phyloP scores from a whole-genome alignment of 208 protist species.

The Acanthamoeba lugdunensis region DNA sequence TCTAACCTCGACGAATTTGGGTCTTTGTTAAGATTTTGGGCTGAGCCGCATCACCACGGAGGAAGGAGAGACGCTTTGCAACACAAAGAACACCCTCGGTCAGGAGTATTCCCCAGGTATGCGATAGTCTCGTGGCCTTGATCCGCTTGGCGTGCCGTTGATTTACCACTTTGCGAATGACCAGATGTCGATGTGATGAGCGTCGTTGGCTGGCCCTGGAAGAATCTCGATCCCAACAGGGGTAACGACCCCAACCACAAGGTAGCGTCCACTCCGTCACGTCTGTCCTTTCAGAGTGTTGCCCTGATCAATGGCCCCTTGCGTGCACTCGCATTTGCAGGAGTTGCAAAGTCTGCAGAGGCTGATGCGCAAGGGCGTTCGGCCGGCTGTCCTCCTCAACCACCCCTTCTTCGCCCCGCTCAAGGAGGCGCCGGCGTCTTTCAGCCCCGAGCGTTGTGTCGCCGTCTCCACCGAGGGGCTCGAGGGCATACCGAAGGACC shows the following conservation, averaged over 20 bases:
- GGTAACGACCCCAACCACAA: background rate
- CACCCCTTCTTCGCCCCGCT: constrained; percentile 16
- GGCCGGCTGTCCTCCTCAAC: background rate
- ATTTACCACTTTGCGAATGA: too few species aligned
- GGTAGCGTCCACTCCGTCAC: background rate
- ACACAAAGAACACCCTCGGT: background rate
- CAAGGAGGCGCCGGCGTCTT: background rate
- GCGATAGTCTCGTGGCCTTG: too few species aligned
- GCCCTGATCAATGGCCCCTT: background rate
- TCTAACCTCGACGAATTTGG: background rate
- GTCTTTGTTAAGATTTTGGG: background rate
- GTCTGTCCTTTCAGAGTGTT: background rate
- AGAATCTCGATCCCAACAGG: background rate
- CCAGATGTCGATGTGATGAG: background rate
- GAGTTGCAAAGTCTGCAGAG: background rate
- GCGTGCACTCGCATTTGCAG: background rate
- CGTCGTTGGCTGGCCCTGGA: background rate
- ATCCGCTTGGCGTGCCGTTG: too few species aligned
- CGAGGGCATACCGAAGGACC: background rate
- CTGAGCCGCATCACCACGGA: constrained; percentile 17
- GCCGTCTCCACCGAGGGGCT: background rate
- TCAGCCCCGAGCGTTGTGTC: background rate
- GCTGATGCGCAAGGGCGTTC: background rate
- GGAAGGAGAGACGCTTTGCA: background rate
- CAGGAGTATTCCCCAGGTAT: background rate